Base-by-base conservation (phyloP, 331 rosid genomes). In the Dryas integrifolia region DNA sequence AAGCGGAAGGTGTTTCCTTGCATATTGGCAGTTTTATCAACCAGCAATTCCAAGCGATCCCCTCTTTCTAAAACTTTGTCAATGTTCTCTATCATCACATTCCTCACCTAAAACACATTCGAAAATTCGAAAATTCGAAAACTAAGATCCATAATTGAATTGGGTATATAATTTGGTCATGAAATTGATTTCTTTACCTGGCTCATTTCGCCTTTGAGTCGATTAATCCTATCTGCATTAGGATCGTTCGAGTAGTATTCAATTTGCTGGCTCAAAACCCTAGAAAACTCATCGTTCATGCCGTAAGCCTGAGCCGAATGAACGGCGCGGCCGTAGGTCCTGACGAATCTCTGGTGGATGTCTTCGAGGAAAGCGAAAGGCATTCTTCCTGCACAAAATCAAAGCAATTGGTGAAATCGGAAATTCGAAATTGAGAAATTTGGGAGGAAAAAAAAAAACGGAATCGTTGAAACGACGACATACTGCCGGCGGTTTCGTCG, bases 11-110 rank as follows among this genome's bases (percentile, higher is more conserved):
- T 90, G 67, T 95, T 95, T 69, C 92, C 99, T 88, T 95, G 99
- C 98, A 95, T 89, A 74, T 87, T 88, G 41, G 86, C 76, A 74
- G 99, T 83, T 82, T 92, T 95, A 85, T 95, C 99, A 72, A 95
- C 99, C 77, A 95, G 85, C 82, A 95, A 88, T 63, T 95, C 99
- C 84, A 95, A 82, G 45, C 99, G 87, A 72, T 92, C 99, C n/a
- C 99, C 99, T 86, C 99, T 82, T n/a, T 95, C 99, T 44, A 95
- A 77, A 75, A 95, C 99, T 75, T 95, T 92, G 83, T 95, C 99
- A 70, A 95, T 95, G 73, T 95, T 95, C 79, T 95, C 97, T 75
- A 95, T 92, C 98, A 95, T 95, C 65, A 95, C 99, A 70, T 86
- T 89, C 3, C 96, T 79, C 65, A 95, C 99, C 99, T 92, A 76